A percentile compares a stretch with the other conserved stretches of the same genome.
Evolutionary conservation across 441 rosid genomes (phyloP).

Genomic region (Erodium chrysanthum): DNA sequence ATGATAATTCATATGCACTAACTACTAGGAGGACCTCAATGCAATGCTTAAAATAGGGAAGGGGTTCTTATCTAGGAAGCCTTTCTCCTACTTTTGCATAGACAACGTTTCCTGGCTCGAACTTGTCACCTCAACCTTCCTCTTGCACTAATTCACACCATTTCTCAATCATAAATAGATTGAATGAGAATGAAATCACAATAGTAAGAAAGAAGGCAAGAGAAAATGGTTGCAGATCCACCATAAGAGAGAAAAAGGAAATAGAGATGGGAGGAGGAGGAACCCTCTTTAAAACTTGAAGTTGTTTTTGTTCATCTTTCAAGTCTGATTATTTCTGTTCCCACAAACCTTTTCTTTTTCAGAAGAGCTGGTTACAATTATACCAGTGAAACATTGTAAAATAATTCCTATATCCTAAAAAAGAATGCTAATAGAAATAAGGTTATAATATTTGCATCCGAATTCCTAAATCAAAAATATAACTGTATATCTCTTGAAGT

Average conservation of each 20-base stretch:
- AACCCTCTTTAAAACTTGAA: neutral
- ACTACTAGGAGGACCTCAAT: neutral
- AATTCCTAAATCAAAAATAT: neutral
- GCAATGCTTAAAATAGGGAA: neutral
- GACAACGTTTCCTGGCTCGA: neutral
- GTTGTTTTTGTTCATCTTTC: neutral
- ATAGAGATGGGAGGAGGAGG: neutral
- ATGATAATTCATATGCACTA: neutral
- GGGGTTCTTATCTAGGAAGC: neutral
- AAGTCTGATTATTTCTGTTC: neutral
- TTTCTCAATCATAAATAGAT: neutral
- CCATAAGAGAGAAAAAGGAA: neutral
- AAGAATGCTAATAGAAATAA: neutral
- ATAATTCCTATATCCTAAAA: neutral
- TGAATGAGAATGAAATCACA: neutral
- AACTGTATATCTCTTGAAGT: neutral
- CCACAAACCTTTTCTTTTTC: conserved; percentile 1
- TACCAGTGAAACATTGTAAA: neutral
- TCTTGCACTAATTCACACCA: neutral
- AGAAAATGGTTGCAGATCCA: neutral
- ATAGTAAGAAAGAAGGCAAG: neutral
- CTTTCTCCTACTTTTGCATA: neutral
- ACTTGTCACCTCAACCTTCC: neutral
- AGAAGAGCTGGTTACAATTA: neutral
- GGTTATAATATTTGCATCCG: neutral